These are phyloP conservation scores for Clonostachys rhizophaga DNA, from an alignment of 2,329 filamentous ascomycete species.

Conservation along the genomic window DNA sequence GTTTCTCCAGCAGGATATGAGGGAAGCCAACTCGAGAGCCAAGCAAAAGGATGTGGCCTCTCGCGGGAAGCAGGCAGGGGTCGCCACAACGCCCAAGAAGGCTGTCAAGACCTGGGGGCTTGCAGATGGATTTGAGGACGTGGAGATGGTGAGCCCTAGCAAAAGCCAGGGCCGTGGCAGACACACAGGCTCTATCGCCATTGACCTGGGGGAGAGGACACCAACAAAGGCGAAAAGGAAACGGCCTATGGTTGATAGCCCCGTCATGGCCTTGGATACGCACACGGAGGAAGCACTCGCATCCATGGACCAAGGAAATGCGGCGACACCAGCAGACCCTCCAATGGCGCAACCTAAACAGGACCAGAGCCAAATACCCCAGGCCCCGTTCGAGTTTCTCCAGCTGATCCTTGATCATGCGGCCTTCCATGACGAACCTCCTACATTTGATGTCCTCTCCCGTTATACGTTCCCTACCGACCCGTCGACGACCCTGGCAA, in stretches of 20 bases:
- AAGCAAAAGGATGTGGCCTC: conserved; percentile 1
- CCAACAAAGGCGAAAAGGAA: conserved; percentile 71
- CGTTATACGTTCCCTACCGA: conserved; percentile 62
- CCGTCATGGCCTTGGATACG: conserved; percentile 54
- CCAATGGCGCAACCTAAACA: background rate
- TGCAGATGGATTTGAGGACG: conserved; percentile 74
- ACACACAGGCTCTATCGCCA: conserved; percentile 34
- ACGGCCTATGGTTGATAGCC: conserved; percentile 60
- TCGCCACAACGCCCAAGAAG: conserved; percentile 56
- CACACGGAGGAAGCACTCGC: conserved; percentile 31
- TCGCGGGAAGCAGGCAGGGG: conserved; percentile 5
- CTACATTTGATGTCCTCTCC: conserved; percentile 64
- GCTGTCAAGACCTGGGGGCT: conserved; percentile 49
- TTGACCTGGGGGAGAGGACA: conserved; percentile 44
- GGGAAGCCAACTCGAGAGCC: conserved; percentile 43
- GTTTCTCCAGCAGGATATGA: conserved; percentile 69
- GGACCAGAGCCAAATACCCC: background rate
- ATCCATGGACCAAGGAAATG: conserved; percentile 19
- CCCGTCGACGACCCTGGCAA: conserved; percentile 56
- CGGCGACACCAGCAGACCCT: conserved; percentile 4
- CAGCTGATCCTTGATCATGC: conserved; percentile 62
- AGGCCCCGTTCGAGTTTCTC: conserved; percentile 38
- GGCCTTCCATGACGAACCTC: conserved; percentile 45
- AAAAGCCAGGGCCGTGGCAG: conserved; percentile 38
- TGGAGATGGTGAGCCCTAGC: conserved; percentile 52